A percentile compares a stretch with the other conserved stretches of the same genome.
phyloP scores from a whole-genome alignment of 208 protist genomes.

The Naegleria gruberi region DNA sequence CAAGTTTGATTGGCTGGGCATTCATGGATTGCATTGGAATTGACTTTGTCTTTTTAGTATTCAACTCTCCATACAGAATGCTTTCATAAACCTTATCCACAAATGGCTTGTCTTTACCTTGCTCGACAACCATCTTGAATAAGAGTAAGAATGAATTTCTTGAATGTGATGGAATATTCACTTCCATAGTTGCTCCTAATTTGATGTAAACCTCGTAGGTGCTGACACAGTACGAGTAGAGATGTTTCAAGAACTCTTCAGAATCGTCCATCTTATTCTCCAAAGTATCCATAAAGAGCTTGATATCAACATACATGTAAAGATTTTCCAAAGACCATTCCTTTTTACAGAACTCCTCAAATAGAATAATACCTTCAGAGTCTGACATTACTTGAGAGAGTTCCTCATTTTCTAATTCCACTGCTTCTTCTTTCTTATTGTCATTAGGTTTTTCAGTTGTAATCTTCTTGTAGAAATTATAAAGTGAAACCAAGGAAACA shows the following conservation, averaged over 20 bases:
- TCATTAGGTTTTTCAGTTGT: background rate
- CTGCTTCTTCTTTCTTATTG: background rate
- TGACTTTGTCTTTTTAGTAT: too few species aligned
- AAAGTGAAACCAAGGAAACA: background rate
- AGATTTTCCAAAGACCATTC: background rate
- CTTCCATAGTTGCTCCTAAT: background rate
- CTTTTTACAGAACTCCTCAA: background rate
- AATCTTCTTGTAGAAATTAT: background rate
- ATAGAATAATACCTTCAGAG: background rate
- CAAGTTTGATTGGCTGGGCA: too few species aligned
- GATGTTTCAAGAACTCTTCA: background rate
- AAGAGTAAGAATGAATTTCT: background rate
- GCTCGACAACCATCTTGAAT: background rate
- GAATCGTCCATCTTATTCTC: background rate
- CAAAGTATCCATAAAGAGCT: background rate
- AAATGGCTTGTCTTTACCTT: background rate
- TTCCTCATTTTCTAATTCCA: background rate
- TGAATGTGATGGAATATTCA: background rate
- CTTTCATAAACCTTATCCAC: too few species aligned
- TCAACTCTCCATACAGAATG: too few species aligned
- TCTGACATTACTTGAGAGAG: background rate
- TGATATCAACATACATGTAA: background rate
- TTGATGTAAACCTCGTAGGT: background rate
- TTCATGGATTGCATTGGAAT: too few species aligned
- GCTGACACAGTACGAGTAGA: background rate